A percentile compares a stretch with the other conserved stretches of the same genome.
phyloP scores from a whole-genome alignment of 139 green algal species.

The Eudorina sp. region DNA sequence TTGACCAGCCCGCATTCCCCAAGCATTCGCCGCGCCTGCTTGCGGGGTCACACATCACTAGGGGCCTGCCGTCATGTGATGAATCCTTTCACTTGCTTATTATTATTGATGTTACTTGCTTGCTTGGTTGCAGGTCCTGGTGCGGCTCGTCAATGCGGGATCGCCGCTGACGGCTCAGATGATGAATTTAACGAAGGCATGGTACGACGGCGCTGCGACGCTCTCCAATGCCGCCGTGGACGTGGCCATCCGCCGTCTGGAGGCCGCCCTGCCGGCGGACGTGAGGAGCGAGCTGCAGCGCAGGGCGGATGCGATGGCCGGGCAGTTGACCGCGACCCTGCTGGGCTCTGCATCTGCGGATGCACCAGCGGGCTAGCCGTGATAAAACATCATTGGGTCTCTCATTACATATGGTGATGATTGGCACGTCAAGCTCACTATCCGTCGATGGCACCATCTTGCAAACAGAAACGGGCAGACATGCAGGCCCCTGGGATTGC shows the following conservation, averaged over 20 bases:
- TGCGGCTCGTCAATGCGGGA: background rate
- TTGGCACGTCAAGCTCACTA: no score
- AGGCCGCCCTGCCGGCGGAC: background rate
- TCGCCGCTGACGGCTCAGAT: background rate
- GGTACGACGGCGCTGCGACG: background rate
- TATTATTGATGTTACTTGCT: background rate
- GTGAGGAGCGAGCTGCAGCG: background rate
- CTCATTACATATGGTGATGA: no score
- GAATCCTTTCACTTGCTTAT: background rate
- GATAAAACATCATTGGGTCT: no score
- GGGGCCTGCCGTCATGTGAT: background rate
- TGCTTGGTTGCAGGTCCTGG: background rate
- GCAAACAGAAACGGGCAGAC: no score
- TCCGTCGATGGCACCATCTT: no score
- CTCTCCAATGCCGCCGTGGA: slow-evolving; percentile 18
- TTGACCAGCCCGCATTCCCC: background rate
- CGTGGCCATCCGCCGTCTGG: background rate
- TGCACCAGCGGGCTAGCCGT: no score
- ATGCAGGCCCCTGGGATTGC: no score
- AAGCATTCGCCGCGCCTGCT: background rate
- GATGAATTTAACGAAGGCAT: background rate
- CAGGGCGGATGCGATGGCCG: background rate
- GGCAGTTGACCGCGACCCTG: background rate
- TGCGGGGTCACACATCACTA: background rate
- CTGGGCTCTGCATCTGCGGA: no score